Evolutionary conservation across 2,329 filamentous ascomycete genomes (phyloP).

Genomic region (Calonectria montana): DNA sequence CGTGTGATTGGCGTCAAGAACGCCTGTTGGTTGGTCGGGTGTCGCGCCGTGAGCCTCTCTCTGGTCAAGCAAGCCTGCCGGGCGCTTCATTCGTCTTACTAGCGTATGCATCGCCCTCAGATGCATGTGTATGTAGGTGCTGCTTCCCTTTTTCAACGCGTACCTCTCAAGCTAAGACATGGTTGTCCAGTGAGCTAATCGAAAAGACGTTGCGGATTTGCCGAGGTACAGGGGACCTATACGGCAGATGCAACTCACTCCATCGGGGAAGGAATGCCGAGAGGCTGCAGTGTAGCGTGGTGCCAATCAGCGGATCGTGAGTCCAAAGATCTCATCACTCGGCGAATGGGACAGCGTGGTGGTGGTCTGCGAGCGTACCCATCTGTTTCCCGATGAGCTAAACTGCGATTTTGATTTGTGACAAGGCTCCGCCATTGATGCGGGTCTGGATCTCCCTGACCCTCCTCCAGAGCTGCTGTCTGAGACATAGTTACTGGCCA

Average conservation of each 20-base stretch:
- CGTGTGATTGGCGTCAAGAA: not conserved
- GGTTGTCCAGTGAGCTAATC: not conserved
- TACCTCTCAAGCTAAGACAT: not conserved
- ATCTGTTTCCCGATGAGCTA: not conserved
- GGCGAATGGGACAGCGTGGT: not conserved
- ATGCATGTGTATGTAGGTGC: not conserved
- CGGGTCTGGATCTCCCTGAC: not conserved
- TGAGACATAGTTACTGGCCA: not conserved
- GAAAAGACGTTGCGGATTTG: not conserved
- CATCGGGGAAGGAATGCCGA: not conserved
- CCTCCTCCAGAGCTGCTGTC: not conserved
- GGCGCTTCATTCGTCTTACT: not conserved
- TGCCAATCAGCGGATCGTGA: not conserved
- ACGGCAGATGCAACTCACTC: not conserved
- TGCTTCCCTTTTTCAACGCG: not conserved
- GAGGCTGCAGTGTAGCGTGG: not conserved
- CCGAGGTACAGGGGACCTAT: not conserved
- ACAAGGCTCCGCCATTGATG: not conserved
- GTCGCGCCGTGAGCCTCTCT: not conserved
- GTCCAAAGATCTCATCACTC: not conserved
- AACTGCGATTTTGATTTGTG: not conserved
- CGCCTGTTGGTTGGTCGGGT: not conserved
- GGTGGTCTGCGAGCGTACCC: not conserved
- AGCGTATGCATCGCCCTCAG: not conserved
- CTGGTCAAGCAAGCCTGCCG: not conserved